Conservation (phyloP, 106 monocot genomes). For the Phalaenopsis equestris region DNA sequence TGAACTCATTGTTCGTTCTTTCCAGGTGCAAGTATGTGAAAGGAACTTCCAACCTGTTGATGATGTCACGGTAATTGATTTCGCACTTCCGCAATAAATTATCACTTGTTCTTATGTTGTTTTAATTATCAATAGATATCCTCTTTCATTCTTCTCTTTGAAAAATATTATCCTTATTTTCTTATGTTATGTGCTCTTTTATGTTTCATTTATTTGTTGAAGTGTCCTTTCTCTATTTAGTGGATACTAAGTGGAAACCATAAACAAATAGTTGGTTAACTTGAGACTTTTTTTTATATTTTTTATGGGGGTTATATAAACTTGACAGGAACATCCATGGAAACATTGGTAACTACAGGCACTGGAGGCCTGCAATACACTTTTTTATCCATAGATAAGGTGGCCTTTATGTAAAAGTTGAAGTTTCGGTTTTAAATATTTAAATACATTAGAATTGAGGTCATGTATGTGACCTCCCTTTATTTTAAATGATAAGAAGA, state of each 20-base stretch:
- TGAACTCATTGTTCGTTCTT: conserved; percentile 11
- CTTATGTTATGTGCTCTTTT: not conserved
- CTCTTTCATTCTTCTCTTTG: not conserved
- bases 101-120: not conserved
- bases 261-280: not conserved
- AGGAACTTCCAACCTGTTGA: conserved; percentile 91
- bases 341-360: too few species aligned
- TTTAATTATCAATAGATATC: not conserved
- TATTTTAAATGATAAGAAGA: too few species aligned
- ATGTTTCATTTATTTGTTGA: not conserved
- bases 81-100: not conserved
- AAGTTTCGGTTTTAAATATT: too few species aligned
- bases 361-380: too few species aligned
- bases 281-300: not conserved
- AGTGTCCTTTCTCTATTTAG: not conserved
- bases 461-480: too few species aligned
- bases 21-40: conserved; percentile 87
- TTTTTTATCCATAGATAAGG: too few species aligned
- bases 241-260: not conserved
- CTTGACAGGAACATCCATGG: not conserved
- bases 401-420: too few species aligned
- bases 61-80: conserved; percentile 56
- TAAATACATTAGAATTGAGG: too few species aligned
- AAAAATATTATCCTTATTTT: not conserved
- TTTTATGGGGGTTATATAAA: too few species aligned